Percentiles rank a stretch among this genome's conserved stretches.
Conservation (phyloP, 768 basidiomycete species). For the Daedaleopsis nitida region DNA sequence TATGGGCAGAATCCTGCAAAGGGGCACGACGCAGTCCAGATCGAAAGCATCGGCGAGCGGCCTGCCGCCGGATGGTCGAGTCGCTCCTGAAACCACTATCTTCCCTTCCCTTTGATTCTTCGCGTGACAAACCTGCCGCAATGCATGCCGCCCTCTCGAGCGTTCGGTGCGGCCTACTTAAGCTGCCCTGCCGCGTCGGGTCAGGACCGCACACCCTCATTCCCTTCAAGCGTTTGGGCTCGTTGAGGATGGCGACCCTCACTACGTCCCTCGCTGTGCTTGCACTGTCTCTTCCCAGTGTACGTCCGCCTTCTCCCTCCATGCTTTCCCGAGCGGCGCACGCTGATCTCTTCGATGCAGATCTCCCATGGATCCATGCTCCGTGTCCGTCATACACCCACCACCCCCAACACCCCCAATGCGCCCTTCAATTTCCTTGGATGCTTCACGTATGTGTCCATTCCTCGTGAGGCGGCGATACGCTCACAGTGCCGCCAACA, state of each 20-base stretch:
- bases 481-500: slow-evolving; percentile 25
- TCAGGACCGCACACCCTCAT: slow-evolving; percentile 12
- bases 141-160: neutral
- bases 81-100: neutral
- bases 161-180: slow-evolving; percentile 17
- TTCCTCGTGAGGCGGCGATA: neutral
- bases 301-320: neutral
- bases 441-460: slow-evolving; percentile 21
- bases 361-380: slow-evolving; percentile 14
- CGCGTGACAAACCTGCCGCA: slow-evolving; percentile 13
- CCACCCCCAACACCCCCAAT: slow-evolving; percentile 14
- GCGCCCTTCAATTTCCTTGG: slow-evolving; percentile 21
- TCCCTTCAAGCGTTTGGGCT: slow-evolving; percentile 1
- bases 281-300: slow-evolving; percentile 14
- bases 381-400: slow-evolving; percentile 15
- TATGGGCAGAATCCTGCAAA: slow-evolving; percentile 7
- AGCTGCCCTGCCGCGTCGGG: neutral
- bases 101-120: neutral
- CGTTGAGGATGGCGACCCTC: slow-evolving; percentile 19
- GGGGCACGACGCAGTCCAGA: neutral
- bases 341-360: neutral
- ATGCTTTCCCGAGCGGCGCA: neutral
- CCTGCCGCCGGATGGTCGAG: slow-evolving; percentile 8
- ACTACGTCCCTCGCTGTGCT: slow-evolving; percentile 15
- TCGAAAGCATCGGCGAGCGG: slow-evolving; percentile 5